A percentile compares a stretch with the other conserved stretches of the same genome.
These are phyloP conservation scores for Gilbertella persicaria DNA, from an alignment of 371 early-diverging fungal species.

Conservation along the genomic window DNA sequence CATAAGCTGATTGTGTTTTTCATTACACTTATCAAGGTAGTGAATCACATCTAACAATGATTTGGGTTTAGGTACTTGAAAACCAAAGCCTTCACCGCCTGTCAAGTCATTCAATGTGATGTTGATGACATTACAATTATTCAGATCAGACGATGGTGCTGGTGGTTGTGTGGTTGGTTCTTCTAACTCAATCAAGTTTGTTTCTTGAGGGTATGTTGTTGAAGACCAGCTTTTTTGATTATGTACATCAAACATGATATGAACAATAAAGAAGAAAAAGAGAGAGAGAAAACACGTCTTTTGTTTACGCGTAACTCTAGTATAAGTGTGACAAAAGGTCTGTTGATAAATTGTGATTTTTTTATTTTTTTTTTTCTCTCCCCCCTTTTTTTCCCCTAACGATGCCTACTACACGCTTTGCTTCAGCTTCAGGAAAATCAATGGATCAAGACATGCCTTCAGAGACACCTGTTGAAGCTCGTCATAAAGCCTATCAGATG, in stretches of 20 bases:
- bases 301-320: too few relatives aligned
- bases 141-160: neutral
- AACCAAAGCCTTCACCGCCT: neutral
- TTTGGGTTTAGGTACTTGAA: neutral
- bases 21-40: slow-evolving; percentile 10
- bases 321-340: too few relatives aligned
- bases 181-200: too few relatives aligned
- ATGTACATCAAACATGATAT: too few relatives aligned
- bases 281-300: too few relatives aligned
- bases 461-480: neutral
- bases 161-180: neutral
- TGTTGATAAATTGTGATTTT: neutral
- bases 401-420: neutral
- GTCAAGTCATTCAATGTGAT: neutral
- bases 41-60: slow-evolving; percentile 1
- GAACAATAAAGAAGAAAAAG: too few relatives aligned
- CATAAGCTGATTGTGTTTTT: slow-evolving; percentile 5
- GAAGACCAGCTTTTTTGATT: too few relatives aligned
- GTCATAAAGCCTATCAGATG: neutral
- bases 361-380: slow-evolving; percentile 1
- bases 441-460: neutral
- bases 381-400: neutral
- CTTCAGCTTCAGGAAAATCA: neutral
- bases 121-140: neutral
- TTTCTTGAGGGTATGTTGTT: slow-evolving; percentile 7